Conservation (phyloP, 208 protist genomes). For the Endotrypanum monterogeii region DNA sequence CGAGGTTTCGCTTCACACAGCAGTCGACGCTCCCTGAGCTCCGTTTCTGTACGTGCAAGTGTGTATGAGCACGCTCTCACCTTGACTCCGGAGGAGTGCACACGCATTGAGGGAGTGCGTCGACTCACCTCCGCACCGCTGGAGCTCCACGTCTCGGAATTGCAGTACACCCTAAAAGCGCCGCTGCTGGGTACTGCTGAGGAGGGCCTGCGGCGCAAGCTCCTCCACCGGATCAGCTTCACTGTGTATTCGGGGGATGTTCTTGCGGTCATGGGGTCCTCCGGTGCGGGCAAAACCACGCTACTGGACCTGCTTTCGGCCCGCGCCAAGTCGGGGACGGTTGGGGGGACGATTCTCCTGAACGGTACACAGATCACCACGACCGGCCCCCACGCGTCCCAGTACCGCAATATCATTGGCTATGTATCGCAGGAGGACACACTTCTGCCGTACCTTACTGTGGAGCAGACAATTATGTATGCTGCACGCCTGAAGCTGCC, state of each 20-base stretch:
- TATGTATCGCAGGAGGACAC: constrained; percentile 94
- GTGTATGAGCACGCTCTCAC: constrained; percentile 28
- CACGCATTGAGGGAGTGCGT: constrained; percentile 40
- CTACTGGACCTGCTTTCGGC: constrained; percentile 86
- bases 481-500: constrained; percentile 91
- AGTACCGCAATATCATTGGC: constrained; percentile 88
- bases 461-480: constrained; percentile 88
- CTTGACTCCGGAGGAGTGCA: constrained; percentile 35
- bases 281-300: constrained; percentile 91
- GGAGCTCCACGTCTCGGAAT: constrained; percentile 51
- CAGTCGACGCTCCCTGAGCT: constrained; percentile 16
- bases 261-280: constrained; percentile 90
- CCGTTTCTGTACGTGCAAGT: constrained; percentile 32
- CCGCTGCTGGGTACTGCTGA: constrained; percentile 46
- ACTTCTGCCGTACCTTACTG: constrained; percentile 85
- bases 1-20: constrained; percentile 1
- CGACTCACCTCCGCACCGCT: constrained; percentile 47
- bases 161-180: constrained; percentile 58
- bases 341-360: constrained; percentile 58
- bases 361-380: constrained; percentile 69
- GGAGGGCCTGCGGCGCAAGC: constrained; percentile 29
- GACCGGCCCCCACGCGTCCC: constrained; percentile 16
- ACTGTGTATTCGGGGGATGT: constrained; percentile 78
- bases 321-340: constrained; percentile 50
- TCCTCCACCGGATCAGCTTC: constrained; percentile 83